Evolutionary conservation across 179 eudicot genomes (phyloP), one percentile per base, ranked within the genome.

Genomic region (Pouteria campechiana): DNA sequence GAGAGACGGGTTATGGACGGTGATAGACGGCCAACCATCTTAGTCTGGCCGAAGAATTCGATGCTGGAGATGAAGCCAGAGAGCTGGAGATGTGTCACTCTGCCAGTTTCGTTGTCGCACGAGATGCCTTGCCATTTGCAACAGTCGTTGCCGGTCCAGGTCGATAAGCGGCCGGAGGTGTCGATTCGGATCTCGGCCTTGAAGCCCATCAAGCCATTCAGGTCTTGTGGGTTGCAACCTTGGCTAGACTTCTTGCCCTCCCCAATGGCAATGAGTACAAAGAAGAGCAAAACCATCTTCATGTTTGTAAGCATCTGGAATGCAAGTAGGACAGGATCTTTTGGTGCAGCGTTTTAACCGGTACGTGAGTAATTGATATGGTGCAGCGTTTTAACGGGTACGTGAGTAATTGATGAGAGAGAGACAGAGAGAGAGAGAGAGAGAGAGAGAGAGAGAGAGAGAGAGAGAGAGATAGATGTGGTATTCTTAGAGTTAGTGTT

Each of bases 61-160:
- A 25, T 51, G 3, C 32, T 32, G 32, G 81, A 47, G n/a, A 55
- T 28, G n/a, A 68, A 33, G 1, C 81, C 79, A 0, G 76, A 74
- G 15, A 78, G 79, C 29, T 58, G 52, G 21, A 78, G 32, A 45
- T 69, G 44, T 11, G 54, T 66, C 24, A 78, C 81, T 69, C 87
- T 63, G 18, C 66, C 57, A 3, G 70, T 69, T 1, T 7, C 29
- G 7, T 41, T 58, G 27, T 64, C 58, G 39, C 84, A 77, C 17
- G 40, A n/a, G 16, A 73, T 70, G 14, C 84, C 77, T 2, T 40
- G 58, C 79, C 77, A 77, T 10, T 41, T 22, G 41, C 84, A 77
- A 48, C 84, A 77, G n/a, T 25, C 43, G 23, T 2, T 17, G 4
- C 79, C 84, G 0, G 25, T 37, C 84, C 84, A 77, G 32, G 30